Percentiles rank a stretch among this genome's conserved stretches.
Evolutionary conservation across 495 filamentous ascomycete genomes (phyloP).

Genomic region (Saxispiralis lemnorum): DNA sequence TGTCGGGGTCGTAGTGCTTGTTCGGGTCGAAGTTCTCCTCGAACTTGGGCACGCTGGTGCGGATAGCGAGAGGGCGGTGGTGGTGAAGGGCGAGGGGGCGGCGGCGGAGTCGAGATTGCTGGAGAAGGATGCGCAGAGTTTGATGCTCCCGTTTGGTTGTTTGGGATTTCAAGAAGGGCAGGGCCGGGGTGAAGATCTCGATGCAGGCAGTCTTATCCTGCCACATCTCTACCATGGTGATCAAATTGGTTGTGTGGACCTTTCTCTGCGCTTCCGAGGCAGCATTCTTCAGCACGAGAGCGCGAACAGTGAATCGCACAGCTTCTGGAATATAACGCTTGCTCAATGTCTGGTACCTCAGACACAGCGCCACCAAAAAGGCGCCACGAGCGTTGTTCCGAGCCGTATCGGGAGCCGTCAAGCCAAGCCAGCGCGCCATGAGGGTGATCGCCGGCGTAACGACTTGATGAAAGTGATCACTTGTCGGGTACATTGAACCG

Average conservation of each 20-base stretch:
- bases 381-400: slow-evolving; percentile 52
- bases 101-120: slow-evolving; percentile 40
- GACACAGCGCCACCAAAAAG: slow-evolving; percentile 56
- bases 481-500: slow-evolving; percentile 74
- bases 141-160: slow-evolving; percentile 19
- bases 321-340: slow-evolving; percentile 80
- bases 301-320: slow-evolving; percentile 61
- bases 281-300: slow-evolving; percentile 25
- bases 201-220: slow-evolving; percentile 9
- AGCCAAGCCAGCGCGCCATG: slow-evolving; percentile 65
- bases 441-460: slow-evolving; percentile 72
- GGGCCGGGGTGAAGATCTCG: slow-evolving; percentile 20
- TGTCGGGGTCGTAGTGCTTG: slow-evolving; percentile 89
- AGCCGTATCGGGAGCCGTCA: slow-evolving; percentile 46
- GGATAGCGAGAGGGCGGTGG: slow-evolving; percentile 77
- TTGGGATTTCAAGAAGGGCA: slow-evolving; percentile 9
- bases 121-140: slow-evolving; percentile 27
- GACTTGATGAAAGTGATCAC: slow-evolving; percentile 89
- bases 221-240: slow-evolving; percentile 18
- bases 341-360: slow-evolving; percentile 64
- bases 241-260: slow-evolving; percentile 14
- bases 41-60: slow-evolving; percentile 81
- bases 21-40: slow-evolving; percentile 86
- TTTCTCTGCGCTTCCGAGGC: not conserved
- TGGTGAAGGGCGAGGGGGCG: slow-evolving; percentile 74